Evolutionary conservation across 257 asterid genomes (phyloP).

Genomic region (Leonotis leonurus): DNA sequence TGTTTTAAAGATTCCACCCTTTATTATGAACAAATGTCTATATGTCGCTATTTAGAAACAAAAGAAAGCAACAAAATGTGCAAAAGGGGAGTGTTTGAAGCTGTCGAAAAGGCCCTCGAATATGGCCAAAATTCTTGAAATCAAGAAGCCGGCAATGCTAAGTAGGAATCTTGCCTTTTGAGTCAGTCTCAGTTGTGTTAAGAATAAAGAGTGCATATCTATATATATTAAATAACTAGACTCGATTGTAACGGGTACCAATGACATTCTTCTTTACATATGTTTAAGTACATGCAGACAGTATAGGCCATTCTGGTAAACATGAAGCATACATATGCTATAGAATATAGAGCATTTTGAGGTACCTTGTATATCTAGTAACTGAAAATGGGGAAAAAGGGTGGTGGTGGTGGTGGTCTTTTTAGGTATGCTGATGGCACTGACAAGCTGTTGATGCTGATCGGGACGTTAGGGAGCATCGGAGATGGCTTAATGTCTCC

Average conservation of each 20-base stretch:
- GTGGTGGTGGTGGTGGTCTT: conserved; percentile 48
- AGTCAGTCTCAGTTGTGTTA: neutral
- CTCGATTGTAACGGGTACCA: neutral
- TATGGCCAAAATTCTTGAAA: neutral
- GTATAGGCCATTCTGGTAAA: neutral
- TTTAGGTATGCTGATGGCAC: conserved; percentile 53
- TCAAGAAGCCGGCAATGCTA: conserved; percentile 12
- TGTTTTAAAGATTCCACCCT: neutral
- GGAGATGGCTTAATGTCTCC: conserved; percentile 82
- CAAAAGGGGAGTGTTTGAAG: neutral
- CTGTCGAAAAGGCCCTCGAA: neutral
- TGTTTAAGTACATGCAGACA: neutral
- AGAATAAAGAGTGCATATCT: neutral
- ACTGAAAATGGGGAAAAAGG: conserved; percentile 37
- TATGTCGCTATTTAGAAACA: conserved; percentile 5
- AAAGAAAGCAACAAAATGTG: conserved; percentile 1
- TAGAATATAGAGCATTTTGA: neutral
- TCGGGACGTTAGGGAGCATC: conserved; percentile 59
- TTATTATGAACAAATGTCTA: neutral
- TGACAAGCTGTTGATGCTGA: conserved; percentile 54
- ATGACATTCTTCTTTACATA: neutral
- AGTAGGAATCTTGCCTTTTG: neutral
- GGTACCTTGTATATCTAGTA: neutral
- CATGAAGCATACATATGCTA: neutral
- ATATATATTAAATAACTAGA: neutral